Percentiles rank a stretch among this genome's conserved stretches.
Evolutionary conservation across 164 flowering plant species (phyloP).

Genomic region (Macadamia integrifolia): DNA sequence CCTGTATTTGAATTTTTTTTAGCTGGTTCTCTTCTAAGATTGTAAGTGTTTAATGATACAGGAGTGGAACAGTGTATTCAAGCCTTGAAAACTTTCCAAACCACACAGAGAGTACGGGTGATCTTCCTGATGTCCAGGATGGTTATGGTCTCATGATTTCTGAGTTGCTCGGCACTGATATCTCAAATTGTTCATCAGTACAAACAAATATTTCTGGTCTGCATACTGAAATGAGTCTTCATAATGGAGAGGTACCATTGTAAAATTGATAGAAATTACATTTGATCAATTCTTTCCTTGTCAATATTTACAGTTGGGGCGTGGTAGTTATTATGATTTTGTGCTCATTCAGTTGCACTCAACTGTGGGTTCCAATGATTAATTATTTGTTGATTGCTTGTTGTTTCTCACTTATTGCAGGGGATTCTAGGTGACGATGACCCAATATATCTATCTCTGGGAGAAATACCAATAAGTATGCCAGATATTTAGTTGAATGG

Average conservation of each 20-base stretch:
- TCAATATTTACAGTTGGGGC: background rate
- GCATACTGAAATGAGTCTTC: constrained; percentile 62
- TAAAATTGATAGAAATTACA: constrained; percentile 7
- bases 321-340: background rate
- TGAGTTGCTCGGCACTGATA: constrained; percentile 62
- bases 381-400: constrained; percentile 7
- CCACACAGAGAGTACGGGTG: constrained; percentile 34
- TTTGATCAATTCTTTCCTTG: background rate
- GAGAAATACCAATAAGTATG: constrained; percentile 95
- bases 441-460: constrained; percentile 79
- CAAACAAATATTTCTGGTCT: constrained; percentile 46
- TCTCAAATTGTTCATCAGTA: constrained; percentile 57
- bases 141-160: constrained; percentile 81
- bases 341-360: background rate
- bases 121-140: constrained; percentile 60
- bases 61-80: constrained; percentile 47
- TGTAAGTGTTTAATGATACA: constrained; percentile 21
- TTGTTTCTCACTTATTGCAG: constrained; percentile 40
- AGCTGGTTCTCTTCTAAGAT: constrained; percentile 9
- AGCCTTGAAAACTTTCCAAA: constrained; percentile 46
- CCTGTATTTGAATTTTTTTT: constrained; percentile 3
- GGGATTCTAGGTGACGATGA: constrained; percentile 78
- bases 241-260: constrained; percentile 58
- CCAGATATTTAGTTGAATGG: constrained; percentile 28
- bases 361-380: too few species aligned